Base-by-base conservation (phyloP, 768 basidiomycete genomes). In the Phanerochaete sordida region DNA sequence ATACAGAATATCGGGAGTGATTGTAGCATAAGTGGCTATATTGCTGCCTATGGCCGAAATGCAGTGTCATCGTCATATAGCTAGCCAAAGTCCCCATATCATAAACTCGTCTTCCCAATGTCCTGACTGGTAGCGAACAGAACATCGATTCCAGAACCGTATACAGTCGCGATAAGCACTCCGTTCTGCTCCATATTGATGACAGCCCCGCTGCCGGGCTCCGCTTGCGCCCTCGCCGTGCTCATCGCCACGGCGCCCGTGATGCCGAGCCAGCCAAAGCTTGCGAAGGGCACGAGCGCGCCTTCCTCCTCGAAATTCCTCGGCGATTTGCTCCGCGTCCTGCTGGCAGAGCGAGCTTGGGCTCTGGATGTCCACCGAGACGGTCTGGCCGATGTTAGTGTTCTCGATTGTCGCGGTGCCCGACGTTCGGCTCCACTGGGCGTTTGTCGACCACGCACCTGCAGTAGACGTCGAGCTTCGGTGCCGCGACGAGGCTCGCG, bases 391-490 rank as follows among this genome's bases (percentile, higher is more conserved):
- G 19, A 53, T 70, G 31, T 63, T 58, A 33, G 62, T 35, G 59
- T 69, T 69, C 61, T 61, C 45, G 57, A 70, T 66, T 15, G 51
- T 57, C 4, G 59, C 66, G 13, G 61, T 67, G 43, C 70, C 69
- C 19, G 65, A 62, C 23, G n/a, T 54, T 5, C 35, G 39, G 21
- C 21, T 24, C 31, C n/a, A n/a, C n/a, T n/a, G n/a, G n/a, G n/a
- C n/a, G n/a, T n/a, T n/a, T n/a, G n/a, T n/a, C n/a, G n/a, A n/a
- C n/a, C n/a, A n/a, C n/a, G n/a, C n/a, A n/a, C n/a, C n/a, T n/a
- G n/a, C n/a, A 94, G 71, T 79, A 93, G 1, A 90, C 88, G 64
- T 95, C 91, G 19, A 93, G 65, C 64, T 86, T 90, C 2, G 90
- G 90, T 47, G 90, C 65, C 45, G 80, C 74, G 73, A 86, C 90